phyloP scores from a whole-genome alignment of 1,139 yeast genomes.

The Torulaspora pretoriensis region DNA sequence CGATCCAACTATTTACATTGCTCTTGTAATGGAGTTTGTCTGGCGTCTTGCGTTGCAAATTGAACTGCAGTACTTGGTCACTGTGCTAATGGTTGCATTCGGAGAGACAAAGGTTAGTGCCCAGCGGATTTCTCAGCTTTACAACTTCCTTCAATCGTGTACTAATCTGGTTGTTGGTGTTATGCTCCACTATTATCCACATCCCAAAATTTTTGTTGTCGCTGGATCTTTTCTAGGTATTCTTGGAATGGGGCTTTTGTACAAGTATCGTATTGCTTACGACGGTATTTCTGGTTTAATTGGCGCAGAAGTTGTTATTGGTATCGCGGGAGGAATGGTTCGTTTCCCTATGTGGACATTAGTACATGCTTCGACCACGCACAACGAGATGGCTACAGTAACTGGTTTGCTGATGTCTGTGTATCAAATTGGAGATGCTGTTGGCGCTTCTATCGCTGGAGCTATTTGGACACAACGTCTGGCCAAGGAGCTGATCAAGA shows the following conservation, averaged over 20 bases:
- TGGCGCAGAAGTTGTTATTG: slow-evolving; percentile 59
- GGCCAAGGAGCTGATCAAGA: background rate
- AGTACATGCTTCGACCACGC: slow-evolving; percentile 54
- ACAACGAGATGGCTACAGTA: slow-evolving; percentile 56
- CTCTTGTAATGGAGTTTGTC: slow-evolving; percentile 37
- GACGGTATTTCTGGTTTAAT: slow-evolving; percentile 51
- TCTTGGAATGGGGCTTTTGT: slow-evolving; percentile 52
- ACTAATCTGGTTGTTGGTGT: slow-evolving; percentile 57
- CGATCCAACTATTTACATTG: slow-evolving; percentile 62
- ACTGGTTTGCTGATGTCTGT: slow-evolving; percentile 50
- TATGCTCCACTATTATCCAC: slow-evolving; percentile 45
- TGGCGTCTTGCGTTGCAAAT: slow-evolving; percentile 30
- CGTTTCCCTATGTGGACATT: slow-evolving; percentile 62
- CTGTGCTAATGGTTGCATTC: slow-evolving; percentile 58
- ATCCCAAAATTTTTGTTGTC: slow-evolving; percentile 55
- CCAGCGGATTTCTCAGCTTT: slow-evolving; percentile 50
- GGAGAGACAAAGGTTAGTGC: slow-evolving; percentile 54
- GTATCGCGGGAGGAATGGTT: slow-evolving; percentile 68
- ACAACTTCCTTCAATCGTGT: slow-evolving; percentile 61
- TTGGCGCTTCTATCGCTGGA: slow-evolving; percentile 47
- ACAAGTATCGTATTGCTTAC: slow-evolving; percentile 51
- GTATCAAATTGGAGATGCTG: slow-evolving; percentile 53
- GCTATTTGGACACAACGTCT: slow-evolving; percentile 52
- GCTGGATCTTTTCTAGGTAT: slow-evolving; percentile 54
- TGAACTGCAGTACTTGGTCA: slow-evolving; percentile 62